Evolutionary conservation across 2,329 filamentous ascomycete species (phyloP), one percentile per base, ranked within the genome.

Genomic region (Thyridium curvatum): DNA sequence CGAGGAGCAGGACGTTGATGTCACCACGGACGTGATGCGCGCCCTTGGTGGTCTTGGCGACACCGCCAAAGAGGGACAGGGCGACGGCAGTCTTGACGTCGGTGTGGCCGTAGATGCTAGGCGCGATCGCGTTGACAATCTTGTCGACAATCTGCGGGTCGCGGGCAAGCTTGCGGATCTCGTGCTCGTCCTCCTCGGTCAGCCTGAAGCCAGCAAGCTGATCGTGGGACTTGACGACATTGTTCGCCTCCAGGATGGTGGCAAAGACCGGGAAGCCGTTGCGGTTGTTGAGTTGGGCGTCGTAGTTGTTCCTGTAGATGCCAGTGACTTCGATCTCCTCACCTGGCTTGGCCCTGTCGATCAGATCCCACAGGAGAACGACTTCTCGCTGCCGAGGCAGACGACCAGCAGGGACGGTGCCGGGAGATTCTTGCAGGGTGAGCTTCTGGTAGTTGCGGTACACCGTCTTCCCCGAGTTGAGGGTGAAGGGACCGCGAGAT

Each of bases 391-490:
- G 86, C 39, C 94, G 84, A 4, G 93, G 93, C 34, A 98, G 76
- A 62, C 93, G 90, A 54, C 93, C 93, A 29, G 94, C 90, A 4
- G 93, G 94, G 3, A 98, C 93, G 7, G 93, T 97, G 39, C 93
- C 94, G 4, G 93, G 93, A 0, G 94, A 95, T 61, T 98, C 93
- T 56, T 98, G 93, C 12, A 98, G 75, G 0, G 93, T 98, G 52
- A 98, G 72, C 59, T 96, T 98, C 61, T 98, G 93, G 65, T 96
- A 98, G 63, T 98, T 98, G 46, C 93, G 85, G 66, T 98, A 98
- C 13, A 98, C 86, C 0, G 93, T 98, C 71, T 95, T 94, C 60
- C 97, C 93, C 4, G 89, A 93, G 66, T 97, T 97, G 48, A 98
- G 71, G 0, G 84, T 94, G 57, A 98, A 98, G 0, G 93, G 94